Conservation (phyloP, 164 flowering plant genomes). For the Protea cynaroides region DNA sequence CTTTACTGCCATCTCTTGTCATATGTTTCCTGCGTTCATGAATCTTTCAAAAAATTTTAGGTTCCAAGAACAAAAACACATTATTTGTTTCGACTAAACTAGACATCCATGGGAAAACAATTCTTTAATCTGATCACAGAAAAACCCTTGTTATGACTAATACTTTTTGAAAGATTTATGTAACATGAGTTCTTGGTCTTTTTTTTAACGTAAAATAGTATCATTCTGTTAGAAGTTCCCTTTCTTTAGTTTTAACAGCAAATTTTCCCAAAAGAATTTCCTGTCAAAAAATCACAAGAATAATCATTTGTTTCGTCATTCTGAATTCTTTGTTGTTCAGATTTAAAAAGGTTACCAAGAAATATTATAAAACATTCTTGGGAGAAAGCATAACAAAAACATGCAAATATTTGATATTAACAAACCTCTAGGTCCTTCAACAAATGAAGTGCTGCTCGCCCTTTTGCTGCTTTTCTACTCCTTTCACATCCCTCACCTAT, state of each 20-base stretch:
- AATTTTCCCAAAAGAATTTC: neutral
- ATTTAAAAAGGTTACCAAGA: neutral
- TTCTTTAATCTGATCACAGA: too few species aligned
- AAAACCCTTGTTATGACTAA: too few species aligned
- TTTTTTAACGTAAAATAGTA: too few species aligned
- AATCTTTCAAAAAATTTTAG: too few species aligned
- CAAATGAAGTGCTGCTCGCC: constrained; percentile 61
- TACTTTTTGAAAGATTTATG: too few species aligned
- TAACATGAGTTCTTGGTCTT: too few species aligned
- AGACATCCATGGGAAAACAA: neutral
- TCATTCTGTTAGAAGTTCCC: too few species aligned
- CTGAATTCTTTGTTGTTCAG: neutral
- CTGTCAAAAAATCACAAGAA: neutral
- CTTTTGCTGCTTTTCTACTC: constrained; percentile 57
- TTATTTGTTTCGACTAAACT: neutral
- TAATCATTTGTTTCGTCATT: neutral
- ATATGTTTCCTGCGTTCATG: too few species aligned
- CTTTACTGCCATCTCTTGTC: neutral
- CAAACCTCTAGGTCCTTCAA: constrained; percentile 72
- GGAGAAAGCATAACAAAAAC: neutral
- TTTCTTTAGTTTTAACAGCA: too few species aligned
- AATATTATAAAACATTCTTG: neutral
- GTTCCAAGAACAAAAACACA: too few species aligned
- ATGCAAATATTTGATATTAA: constrained; percentile 2
- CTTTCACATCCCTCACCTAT: constrained; percentile 46